Evolutionary conservation across 1,139 yeast species (phyloP).

Genomic region (Entelexis paramagnoliae): DNA sequence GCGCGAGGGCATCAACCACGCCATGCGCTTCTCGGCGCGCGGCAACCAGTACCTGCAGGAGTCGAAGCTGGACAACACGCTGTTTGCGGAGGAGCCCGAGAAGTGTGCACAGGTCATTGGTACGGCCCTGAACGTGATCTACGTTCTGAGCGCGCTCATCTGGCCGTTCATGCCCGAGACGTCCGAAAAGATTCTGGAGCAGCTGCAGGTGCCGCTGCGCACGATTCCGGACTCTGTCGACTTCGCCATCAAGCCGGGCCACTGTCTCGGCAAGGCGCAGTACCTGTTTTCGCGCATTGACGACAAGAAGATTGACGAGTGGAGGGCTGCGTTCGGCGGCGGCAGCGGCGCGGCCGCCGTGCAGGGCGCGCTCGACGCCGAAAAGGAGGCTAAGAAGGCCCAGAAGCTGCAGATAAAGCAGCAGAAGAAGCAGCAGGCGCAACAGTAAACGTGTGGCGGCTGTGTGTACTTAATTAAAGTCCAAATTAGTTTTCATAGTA

Average conservation of each 20-base stretch:
- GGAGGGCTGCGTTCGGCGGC: conserved; percentile 81
- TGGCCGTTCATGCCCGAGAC: conserved; percentile 90
- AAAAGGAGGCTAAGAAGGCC: conserved; percentile 20
- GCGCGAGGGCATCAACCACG: conserved; percentile 80
- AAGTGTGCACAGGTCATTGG: conserved; percentile 88
- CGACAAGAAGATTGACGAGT: conserved; percentile 72
- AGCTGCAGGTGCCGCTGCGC: conserved; percentile 72
- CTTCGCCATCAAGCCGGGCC: conserved; percentile 62
- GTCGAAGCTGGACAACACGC: conserved; percentile 80
- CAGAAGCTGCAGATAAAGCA: conserved; percentile 17
- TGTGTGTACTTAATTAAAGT: no score
- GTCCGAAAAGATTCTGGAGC: conserved; percentile 54
- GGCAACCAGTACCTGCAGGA: conserved; percentile 95
- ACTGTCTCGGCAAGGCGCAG: conserved; percentile 82
- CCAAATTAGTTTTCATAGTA: no score
- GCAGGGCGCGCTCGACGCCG: conserved; percentile 11
- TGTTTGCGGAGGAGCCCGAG: conserved; percentile 64
- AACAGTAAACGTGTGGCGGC: background rate
- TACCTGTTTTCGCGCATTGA: conserved; percentile 88
- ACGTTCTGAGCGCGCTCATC: conserved; percentile 67
- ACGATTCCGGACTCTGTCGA: conserved; percentile 68
- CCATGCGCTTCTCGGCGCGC: conserved; percentile 83
- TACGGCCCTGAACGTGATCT: conserved; percentile 79
- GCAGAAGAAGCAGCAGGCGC: conserved; percentile 14
- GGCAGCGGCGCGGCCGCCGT: conserved; percentile 17